Conservation (phyloP, 306 rosid genomes). For the Quercus aquifolioides region DNA sequence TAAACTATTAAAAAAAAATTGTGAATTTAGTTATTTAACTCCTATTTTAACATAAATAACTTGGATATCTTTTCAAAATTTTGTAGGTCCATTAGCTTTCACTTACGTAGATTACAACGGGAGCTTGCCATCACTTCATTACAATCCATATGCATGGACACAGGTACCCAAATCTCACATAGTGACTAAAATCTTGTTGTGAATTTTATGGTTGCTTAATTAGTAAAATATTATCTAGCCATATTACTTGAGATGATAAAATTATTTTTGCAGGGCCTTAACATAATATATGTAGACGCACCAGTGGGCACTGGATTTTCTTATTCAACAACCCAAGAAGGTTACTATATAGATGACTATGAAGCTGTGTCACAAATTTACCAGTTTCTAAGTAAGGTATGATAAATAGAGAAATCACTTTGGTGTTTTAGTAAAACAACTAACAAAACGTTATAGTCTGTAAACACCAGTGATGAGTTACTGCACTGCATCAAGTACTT, state of each 20-base stretch:
- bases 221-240: neutral
- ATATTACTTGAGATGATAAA: neutral
- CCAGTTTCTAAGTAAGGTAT: conserved; percentile 18
- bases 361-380: conserved; percentile 3
- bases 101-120: conserved; percentile 17
- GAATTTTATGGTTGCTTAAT: neutral
- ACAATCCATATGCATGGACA: conserved; percentile 23
- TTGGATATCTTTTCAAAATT: neutral
- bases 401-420: neutral
- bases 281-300: conserved; percentile 18
- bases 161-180: conserved; percentile 4
- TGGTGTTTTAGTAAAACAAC: too few relatives aligned
- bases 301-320: conserved; percentile 32
- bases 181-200: neutral
- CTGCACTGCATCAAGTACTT: too few relatives aligned
- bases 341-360: conserved; percentile 18
- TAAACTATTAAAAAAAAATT: too few relatives aligned
- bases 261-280: neutral
- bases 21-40: too few relatives aligned
- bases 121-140: conserved; percentile 16
- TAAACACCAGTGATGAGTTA: too few relatives aligned
- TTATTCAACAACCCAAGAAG: conserved; percentile 23
- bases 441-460: too few relatives aligned
- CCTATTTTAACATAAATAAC: too few relatives aligned
- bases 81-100: conserved; percentile 26